Evolutionary conservation across 2,329 filamentous ascomycete species (phyloP).

Genomic region (Pseudocercospora vitis): DNA sequence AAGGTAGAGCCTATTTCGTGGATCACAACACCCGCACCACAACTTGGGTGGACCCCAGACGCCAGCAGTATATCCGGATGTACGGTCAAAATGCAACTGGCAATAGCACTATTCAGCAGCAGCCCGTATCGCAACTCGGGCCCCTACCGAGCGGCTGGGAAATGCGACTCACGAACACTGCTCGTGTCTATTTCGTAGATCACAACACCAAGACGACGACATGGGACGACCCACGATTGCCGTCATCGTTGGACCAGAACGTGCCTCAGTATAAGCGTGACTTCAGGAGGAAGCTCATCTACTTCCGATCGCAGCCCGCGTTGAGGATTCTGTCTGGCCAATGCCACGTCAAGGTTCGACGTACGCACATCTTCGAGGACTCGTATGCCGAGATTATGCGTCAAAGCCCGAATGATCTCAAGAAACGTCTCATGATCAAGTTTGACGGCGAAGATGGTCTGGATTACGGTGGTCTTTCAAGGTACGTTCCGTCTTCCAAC

Average conservation of each 20-base stretch:
- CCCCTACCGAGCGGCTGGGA: slow-evolving; percentile 97
- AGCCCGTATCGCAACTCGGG: slow-evolving; percentile 94
- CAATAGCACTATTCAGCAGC: slow-evolving; percentile 88
- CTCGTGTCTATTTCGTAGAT: slow-evolving; percentile 96
- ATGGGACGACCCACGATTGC: slow-evolving; percentile 94
- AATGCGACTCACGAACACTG: slow-evolving; percentile 98
- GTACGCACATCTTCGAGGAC: slow-evolving; percentile 97
- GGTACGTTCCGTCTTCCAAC: slow-evolving; percentile 51
- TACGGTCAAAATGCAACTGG: slow-evolving; percentile 80
- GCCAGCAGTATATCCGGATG: slow-evolving; percentile 98
- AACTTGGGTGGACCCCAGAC: slow-evolving; percentile 95
- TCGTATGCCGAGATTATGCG: slow-evolving; percentile 98
- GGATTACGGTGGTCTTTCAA: slow-evolving; percentile 94
- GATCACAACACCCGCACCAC: slow-evolving; percentile 98
- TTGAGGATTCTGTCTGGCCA: slow-evolving; percentile 93
- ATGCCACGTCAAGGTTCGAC: slow-evolving; percentile 95
- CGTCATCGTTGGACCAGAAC: slow-evolving; percentile 94
- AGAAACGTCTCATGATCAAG: slow-evolving; percentile 99
- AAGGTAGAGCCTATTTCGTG: slow-evolving; percentile 94
- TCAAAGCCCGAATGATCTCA: slow-evolving; percentile 90
- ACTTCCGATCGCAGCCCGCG: slow-evolving; percentile 97
- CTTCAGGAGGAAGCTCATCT: slow-evolving; percentile 95
- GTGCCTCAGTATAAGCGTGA: slow-evolving; percentile 99
- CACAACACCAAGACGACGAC: slow-evolving; percentile 99
- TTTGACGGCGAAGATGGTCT: slow-evolving; percentile 98